phyloP scores from a whole-genome alignment of 2,329 filamentous ascomycete genomes.

The Epichloe uncinata region DNA sequence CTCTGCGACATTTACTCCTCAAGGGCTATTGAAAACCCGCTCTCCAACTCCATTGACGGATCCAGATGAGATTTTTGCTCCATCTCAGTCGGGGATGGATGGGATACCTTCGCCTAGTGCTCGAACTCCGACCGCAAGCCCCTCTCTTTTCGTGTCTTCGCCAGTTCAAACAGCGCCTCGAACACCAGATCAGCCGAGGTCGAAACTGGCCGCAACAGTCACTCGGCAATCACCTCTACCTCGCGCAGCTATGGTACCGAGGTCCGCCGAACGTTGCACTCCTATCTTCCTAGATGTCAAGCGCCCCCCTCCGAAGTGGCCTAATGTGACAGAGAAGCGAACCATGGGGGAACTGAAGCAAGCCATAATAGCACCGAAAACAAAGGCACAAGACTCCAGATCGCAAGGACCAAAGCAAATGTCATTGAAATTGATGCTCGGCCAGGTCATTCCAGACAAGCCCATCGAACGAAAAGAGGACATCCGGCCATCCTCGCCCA shows the following conservation, averaged over 20 bases:
- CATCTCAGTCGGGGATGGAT: not conserved
- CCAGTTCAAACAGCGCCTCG: not conserved
- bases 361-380: conserved; percentile 4
- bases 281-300: conserved; percentile 4
- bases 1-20: not conserved
- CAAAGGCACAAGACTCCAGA: not conserved
- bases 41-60: not conserved
- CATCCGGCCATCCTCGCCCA: not conserved
- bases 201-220: not conserved
- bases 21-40: not conserved
- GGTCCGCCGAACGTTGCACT: conserved; percentile 5
- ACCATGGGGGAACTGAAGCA: conserved; percentile 7
- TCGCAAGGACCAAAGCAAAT: not conserved
- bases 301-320: not conserved
- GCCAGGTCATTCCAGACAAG: not conserved
- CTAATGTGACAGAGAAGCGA: not conserved
- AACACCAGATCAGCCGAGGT: conserved; percentile 1
- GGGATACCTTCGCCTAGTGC: not conserved
- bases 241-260: conserved; percentile 3
- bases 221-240: not conserved
- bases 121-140: not conserved
- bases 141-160: conserved; percentile 1
- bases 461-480: not conserved
- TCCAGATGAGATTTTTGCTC: not conserved
- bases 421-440: not conserved